Evolutionary conservation across 805 yeast genomes (phyloP), one percentile per base, ranked within the genome.

Genomic region (Cyberlindnera meyerae): DNA sequence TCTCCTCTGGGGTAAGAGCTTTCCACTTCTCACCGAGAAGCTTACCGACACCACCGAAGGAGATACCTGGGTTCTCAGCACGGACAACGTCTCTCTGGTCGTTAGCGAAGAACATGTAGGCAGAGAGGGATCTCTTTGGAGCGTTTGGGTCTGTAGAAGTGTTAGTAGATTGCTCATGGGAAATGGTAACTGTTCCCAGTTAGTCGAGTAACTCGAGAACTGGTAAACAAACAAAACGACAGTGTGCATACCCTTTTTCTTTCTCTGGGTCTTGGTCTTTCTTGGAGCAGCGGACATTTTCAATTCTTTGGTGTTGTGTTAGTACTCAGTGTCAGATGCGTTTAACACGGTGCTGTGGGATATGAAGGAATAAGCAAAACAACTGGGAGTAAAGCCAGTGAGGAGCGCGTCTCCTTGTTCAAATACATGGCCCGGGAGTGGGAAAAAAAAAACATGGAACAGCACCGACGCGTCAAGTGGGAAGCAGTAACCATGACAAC

Each of bases 31-130:
- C 96, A 65, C 98, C 98, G 57, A 93, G 78, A 44, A 87, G 65
- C 67, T 82, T 87, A 61, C 97, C 97, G 49, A 93, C 90, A 70
- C 88, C 94, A 51, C 94, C 98, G 58, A 93, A 93, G 29, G 89
- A 69, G 54, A 89, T 84, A 62, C 95, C 96, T 56, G 97, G 97
- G 75, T 90, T 87, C 65, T 89, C 97, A 45, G 90, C 80, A 65
- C 95, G 80, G 52, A 93, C 96, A 48, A 79, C 77, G 67, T 90
- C 97, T 75, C 98, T 89, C 76, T 85, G 84, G 60, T 88, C 97
- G 63, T 87, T 88, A 55, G 98, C 97, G 61, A 89, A 93, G 78
- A 86, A 90, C 97, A 93, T 89, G 80, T 90, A 93, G 33, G 97
- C 96, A 43, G 97, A 87, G 62, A 93, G 71, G 18, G 97, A 87